phyloP scores from a whole-genome alignment of 129 eudicot species.

The Tagetes patula region DNA sequence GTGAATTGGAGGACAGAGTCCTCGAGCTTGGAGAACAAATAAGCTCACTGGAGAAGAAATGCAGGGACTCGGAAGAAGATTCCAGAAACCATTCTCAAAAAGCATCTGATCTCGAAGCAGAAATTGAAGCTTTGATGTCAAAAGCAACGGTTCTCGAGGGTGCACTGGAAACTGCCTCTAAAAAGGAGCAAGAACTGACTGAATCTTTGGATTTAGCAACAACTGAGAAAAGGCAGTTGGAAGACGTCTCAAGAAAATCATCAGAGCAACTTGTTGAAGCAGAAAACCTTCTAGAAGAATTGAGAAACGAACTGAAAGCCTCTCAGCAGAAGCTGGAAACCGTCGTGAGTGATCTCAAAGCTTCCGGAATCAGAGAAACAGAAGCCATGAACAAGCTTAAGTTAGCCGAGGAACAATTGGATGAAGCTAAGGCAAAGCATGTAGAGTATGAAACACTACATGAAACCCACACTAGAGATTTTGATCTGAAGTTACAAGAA shows the following conservation, averaged over 20 bases:
- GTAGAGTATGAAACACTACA: constrained; percentile 60
- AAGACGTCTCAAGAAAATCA: constrained; percentile 47
- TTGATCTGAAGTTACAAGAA: constrained; percentile 69
- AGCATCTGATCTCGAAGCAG: constrained; percentile 62
- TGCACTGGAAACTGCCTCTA: constrained; percentile 47
- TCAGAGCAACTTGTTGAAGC: constrained; percentile 62
- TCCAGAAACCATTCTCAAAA: constrained; percentile 41
- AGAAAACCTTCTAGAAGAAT: constrained; percentile 53
- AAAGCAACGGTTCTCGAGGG: constrained; percentile 56
- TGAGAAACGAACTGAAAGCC: constrained; percentile 54
- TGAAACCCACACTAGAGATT: constrained; percentile 51
- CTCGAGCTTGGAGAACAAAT: constrained; percentile 81
- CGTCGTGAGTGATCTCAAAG: constrained; percentile 60
- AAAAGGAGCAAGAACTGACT: constrained; percentile 58
- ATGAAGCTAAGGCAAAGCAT: constrained; percentile 54
- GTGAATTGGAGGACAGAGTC: constrained; percentile 54
- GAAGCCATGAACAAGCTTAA: constrained; percentile 69
- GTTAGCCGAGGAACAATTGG: constrained; percentile 62
- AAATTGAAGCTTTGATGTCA: constrained; percentile 48
- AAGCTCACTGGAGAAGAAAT: constrained; percentile 47
- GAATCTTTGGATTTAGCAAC: constrained; percentile 51
- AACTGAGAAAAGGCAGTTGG: constrained; percentile 67
- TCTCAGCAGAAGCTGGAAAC: constrained; percentile 64
- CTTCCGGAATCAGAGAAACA: constrained; percentile 56
- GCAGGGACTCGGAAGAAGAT: constrained; percentile 54